A percentile compares a stretch with the other conserved stretches of the same genome.
Conservation (phyloP, 2,329 filamentous ascomycete genomes). For the Alternaria hordeiaustralica region DNA sequence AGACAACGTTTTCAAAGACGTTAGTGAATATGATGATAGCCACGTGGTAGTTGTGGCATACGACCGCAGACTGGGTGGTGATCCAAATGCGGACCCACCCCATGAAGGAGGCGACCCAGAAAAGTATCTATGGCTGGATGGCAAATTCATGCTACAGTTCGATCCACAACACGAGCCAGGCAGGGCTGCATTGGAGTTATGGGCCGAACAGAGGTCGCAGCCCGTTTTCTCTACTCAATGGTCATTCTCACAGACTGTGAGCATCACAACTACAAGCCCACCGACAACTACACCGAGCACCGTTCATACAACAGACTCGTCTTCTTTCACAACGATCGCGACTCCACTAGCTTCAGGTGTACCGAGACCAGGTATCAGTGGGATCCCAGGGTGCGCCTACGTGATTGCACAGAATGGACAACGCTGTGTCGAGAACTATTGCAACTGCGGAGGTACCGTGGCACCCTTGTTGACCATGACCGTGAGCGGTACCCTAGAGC, state of each 20-base stretch:
- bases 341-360: not conserved
- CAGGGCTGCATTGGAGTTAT: not conserved
- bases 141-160: not conserved
- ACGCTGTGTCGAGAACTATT: not conserved
- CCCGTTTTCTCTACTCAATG: not conserved
- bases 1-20: not conserved
- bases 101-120: not conserved
- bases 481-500: not conserved
- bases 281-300: not conserved
- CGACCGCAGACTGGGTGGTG: fast-evolving
- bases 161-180: not conserved
- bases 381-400: not conserved
- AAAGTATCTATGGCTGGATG: not conserved
- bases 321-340: not conserved
- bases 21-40: not conserved
- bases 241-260: not conserved
- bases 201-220: not conserved
- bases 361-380: not conserved
- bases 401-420: not conserved
- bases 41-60: not conserved
- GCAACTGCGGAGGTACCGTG: not conserved
- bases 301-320: not conserved
- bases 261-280: not conserved
- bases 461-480: not conserved
- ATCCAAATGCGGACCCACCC: not conserved